Conservation (phyloP, 106 monocot species). For the Hemerocallis citrina region DNA sequence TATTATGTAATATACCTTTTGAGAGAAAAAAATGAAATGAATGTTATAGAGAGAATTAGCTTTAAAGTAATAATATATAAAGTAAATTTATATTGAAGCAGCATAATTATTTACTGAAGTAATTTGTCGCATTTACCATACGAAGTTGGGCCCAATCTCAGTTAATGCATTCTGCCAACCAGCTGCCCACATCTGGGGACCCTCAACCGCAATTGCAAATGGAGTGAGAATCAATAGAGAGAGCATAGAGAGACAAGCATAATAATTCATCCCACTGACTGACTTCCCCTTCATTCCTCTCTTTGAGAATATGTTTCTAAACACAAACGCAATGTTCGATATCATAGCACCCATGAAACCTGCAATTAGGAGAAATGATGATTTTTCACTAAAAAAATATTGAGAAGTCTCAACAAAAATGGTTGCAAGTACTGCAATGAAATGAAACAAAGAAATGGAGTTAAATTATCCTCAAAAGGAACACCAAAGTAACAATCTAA, state of each 20-base stretch:
- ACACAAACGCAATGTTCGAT: slow-evolving; percentile 89
- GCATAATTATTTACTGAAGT: no score
- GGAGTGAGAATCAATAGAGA: slow-evolving; percentile 81
- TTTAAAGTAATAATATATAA: no score
- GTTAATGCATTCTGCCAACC: slow-evolving; percentile 72
- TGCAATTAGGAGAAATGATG: slow-evolving; percentile 18
- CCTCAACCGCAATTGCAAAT: slow-evolving; percentile 82
- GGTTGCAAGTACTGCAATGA: neutral
- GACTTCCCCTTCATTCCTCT: slow-evolving; percentile 92
- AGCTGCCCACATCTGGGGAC: slow-evolving; percentile 75
- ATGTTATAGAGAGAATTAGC: no score
- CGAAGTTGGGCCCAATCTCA: slow-evolving; percentile 69
- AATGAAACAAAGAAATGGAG: neutral
- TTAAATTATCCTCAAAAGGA: no score
- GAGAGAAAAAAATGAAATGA: no score
- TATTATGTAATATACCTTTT: no score
- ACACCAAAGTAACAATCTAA: neutral
- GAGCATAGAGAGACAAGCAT: slow-evolving; percentile 81
- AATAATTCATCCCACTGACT: slow-evolving; percentile 93
- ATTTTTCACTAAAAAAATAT: neutral
- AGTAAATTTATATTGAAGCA: no score
- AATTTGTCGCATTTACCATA: slow-evolving; percentile 43
- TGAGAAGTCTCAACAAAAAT: neutral
- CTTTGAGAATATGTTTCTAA: slow-evolving; percentile 89
- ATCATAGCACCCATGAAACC: slow-evolving; percentile 97